Conservation (phyloP, 2,329 filamentous ascomycete species). For the Eurotiales sp. region DNA sequence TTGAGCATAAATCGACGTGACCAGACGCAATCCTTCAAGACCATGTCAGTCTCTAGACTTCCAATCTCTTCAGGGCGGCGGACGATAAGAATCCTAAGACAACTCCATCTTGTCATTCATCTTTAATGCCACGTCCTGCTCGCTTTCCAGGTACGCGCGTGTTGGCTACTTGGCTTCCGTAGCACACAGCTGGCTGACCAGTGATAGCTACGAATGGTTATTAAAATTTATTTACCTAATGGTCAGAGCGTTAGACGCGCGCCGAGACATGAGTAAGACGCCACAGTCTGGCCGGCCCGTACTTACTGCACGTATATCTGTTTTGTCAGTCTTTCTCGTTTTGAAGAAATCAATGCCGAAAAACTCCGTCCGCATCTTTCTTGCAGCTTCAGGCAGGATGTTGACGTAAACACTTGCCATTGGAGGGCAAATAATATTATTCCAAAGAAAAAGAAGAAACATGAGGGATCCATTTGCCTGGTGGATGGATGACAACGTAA, state of each 20-base stretch:
- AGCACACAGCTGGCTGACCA: too few relatives aligned
- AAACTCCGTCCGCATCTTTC: not conserved
- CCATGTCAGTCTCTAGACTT: too few relatives aligned
- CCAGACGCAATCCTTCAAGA: too few relatives aligned
- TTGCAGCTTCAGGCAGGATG: too few relatives aligned
- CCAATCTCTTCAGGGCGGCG: too few relatives aligned
- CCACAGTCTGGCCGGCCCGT: too few relatives aligned
- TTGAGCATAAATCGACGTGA: too few relatives aligned
- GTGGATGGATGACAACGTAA: not conserved
- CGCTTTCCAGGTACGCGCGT: not conserved
- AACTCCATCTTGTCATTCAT: too few relatives aligned
- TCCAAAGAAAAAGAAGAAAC: not conserved
- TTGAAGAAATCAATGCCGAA: not conserved
- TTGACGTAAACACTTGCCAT: not conserved
- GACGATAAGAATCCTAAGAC: too few relatives aligned
- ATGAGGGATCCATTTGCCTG: not conserved
- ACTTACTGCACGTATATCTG: not conserved
- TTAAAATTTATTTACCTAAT: not conserved
- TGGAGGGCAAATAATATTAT: not conserved
- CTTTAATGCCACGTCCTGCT: constrained; percentile 5
- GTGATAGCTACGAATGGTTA: not conserved
- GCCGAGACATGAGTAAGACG: not conserved
- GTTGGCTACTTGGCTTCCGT: too few relatives aligned
- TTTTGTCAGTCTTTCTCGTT: not conserved
- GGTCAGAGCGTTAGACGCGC: not conserved